Evolutionary conservation across 2,329 filamentous ascomycete genomes (phyloP), one percentile per base, ranked within the genome.

Genomic region (Capronia americana): DNA sequence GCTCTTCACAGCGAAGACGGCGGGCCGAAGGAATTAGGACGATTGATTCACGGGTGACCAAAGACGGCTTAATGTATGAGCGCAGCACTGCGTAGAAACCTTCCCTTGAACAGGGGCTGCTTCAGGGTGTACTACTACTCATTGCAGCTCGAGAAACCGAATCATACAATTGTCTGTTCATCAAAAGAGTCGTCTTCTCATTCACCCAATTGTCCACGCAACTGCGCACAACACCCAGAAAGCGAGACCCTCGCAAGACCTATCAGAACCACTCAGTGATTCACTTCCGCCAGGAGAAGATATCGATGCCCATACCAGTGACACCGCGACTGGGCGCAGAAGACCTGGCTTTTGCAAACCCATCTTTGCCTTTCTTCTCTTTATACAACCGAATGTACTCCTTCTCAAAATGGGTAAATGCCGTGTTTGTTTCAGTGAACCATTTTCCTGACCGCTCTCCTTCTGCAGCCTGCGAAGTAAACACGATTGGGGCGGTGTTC

Each of bases 221-320:
- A 6, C 17, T 32, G 28, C 26, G 11, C 53, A 55, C 28, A 34
- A 30, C 28, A 12, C 28, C 23, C 53, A 12, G 1, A 32, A n/a
- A 11, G 7, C 28, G 3, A n/a, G 5, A 44, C 11, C 4, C 17
- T 55, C 28, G 28, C 11, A 55, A n/a, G 14, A 8, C 53, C 53
- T 55, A 32, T 17, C 12, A n/a, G 0, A 11, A n/a, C 17, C 10
- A 20, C 24, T 55, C 51, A n/a, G 26, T 10, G 14, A 20, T 30
- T 17, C 53, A 34, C 26, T n/a, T 44, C 34, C 61, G 34, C 61
- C 61, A 64, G 23, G 61, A 34, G 53, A 53, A 64, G 30, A 59
- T 41, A 48, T 64, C 30, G n/a, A 58, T 46, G 20, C 54, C 55
- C 20, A 24, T 23, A 17, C 63, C 23, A 23, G 12, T 51, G 1